Evolutionary conservation across 176 grass and related monocot genomes (phyloP), one percentile per base, ranked within the genome.

Genomic region (Cenchrus purpureus): DNA sequence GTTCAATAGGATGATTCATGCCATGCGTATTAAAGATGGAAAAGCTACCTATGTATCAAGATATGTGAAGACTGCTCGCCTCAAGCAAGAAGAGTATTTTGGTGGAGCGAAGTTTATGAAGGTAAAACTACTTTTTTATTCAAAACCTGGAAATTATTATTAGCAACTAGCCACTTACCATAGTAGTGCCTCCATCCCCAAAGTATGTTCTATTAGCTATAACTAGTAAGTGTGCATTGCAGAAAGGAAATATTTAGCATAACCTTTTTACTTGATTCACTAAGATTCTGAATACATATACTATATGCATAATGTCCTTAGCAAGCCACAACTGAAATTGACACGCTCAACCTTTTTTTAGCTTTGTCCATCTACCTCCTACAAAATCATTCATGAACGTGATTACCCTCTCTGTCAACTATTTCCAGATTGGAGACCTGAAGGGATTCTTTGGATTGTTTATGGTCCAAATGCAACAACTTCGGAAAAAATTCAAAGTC

Each of bases 61-160:
- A 73, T 98, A 94, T 52, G 96, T 98, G 50, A 93, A 90, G 72
- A 98, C 96, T 44, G 93, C 96, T 81, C 89, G 88, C 51, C 89
- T 98, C 46, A 93, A 98, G 53, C 96, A 98, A 90, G 96, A 98
- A 91, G 96, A 98, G 28, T 84, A 87, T 94, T 93, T 95, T 91
- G 91, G 89, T 57, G 87, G 87, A 87, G 81, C 96, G 7, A 95
- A 98, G 83, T 98, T 98, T 90, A 95, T 95, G 87, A 98, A 98
- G 91, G 93, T 92, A 84, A 79, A 13, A 7, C 49, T 0, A 22
- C 14, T 45, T 25, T 63, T 82, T 75, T 12, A 45, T 3, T 71
- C 20, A 40, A 50, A 67, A 85, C 3, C 63, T 78, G 17, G 22
- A 37, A 78, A 78, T 25, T 20, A 8, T 51, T 78, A 19, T 83